Base-by-base conservation (phyloP, 192 early-diverging fungal genomes). In the Linnemannia zychae region DNA sequence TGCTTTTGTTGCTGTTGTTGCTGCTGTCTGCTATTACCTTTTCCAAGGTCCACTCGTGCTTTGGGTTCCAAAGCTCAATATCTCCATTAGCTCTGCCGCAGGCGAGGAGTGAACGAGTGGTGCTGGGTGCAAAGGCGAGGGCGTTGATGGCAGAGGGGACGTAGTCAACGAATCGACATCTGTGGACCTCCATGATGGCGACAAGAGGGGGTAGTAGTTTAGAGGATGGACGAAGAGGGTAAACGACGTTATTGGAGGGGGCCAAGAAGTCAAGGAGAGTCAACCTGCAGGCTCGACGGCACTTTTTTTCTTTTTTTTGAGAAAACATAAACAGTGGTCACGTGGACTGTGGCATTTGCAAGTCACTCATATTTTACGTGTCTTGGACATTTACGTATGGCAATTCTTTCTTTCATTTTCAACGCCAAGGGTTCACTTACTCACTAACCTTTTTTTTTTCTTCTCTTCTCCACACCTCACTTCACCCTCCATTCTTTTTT, bases 21-120 rank as follows among this genome's bases (percentile, higher is more conserved):
- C 46, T 22, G 34, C 20, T 60, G 20, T 65, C 34, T 0, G 40
- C 7, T 72, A 38, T 65, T 89, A 96, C 96, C 91, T 97, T 96
- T 86, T 96, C 95, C 46, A 97, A 87, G 46, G 92, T 90, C 90
- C 94, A 94, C 37, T 91, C 89, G 47, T 92, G 80, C 65, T 81
- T 84, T 37, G 94, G 93, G 85, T 93, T 92, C 97, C 97, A 98
- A 68, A 99, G 88, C 88, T 99, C 97, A 73, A 99, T 96, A 80
- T 98, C 94, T 34, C 98, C 97, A 84, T 98, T 98, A 34, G 92
- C 95, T 67, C 98, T 89, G 40, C 95, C 98, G 69, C 96, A 95
- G 0, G 98, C 98, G 18, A 98, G 65, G 24, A 91, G 75, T 5
- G 87, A 53, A 28, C 82, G 65, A 4, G 88, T 82, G 22, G 94